Percentiles rank a stretch among this genome's conserved stretches.
Conservation (phyloP, 2,329 filamentous ascomycete species). For the Endothia cerciana region DNA sequence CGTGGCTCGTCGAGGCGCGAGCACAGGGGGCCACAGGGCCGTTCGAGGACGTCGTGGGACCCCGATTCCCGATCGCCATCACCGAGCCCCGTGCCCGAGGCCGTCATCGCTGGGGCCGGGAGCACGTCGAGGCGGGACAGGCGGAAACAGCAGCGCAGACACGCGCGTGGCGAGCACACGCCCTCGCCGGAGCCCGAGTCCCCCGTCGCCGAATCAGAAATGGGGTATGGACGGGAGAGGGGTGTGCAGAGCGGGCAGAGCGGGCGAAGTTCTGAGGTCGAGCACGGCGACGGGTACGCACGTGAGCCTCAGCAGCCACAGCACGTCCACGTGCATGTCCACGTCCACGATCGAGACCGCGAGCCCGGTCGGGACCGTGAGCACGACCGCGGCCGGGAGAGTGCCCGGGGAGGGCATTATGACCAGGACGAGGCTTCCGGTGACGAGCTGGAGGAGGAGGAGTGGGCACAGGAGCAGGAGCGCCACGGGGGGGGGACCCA, state of each 20-base stretch:
- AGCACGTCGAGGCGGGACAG: constrained; percentile 5
- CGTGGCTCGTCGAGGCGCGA: constrained; percentile 21
- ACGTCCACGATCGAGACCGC: constrained; percentile 14
- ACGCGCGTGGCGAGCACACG: constrained; percentile 7
- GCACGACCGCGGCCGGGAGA: not conserved
- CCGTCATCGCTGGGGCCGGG: not conserved
- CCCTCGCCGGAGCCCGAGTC: constrained; percentile 6
- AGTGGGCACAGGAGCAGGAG: constrained; percentile 23
- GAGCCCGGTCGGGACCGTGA: not conserved
- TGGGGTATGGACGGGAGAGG: not conserved
- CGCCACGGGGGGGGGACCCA: constrained; percentile 13
- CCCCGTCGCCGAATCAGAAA: not conserved
- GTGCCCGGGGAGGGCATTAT: not conserved
- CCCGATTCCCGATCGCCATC: not conserved
- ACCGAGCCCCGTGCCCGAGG: not conserved
- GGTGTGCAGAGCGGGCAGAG: not conserved
- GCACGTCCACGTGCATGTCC: constrained; percentile 19
- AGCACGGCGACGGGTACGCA: not conserved
- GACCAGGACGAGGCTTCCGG: constrained; percentile 6
- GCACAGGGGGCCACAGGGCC: constrained; percentile 11
- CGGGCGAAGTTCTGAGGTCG: not conserved
- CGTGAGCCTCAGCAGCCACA: constrained; percentile 9
- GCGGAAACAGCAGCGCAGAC: constrained; percentile 9
- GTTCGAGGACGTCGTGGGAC: not conserved
- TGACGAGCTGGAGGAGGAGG: constrained; percentile 24